Base-by-base conservation (phyloP, 257 asterid species). In the Cynanchum wilfordii region DNA sequence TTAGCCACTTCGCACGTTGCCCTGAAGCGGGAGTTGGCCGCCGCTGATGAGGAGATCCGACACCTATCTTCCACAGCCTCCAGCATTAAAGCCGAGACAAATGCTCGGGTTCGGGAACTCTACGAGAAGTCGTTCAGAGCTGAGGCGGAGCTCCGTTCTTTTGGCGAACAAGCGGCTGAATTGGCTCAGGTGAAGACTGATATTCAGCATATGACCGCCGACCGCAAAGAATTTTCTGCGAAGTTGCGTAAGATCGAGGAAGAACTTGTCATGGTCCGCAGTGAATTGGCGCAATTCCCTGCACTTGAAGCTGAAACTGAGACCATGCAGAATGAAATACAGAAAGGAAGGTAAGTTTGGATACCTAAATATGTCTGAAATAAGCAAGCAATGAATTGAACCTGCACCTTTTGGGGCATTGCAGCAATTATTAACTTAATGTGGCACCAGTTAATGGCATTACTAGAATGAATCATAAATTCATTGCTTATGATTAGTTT, bases 311-410 rank as follows among this genome's bases (percentile, higher is more conserved):
- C 79, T 13, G 96, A 89, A 67, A 81, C 86, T 70, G 92, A 83
- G 66, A 38, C 69, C 10, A 38, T 82, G 87, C 86, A 76, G n/a
- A 79, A 77, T 75, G 96, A 89, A 72, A 77, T 90, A 30, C 84
- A 84, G 55, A 81, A 82, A 79, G 98, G 98, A 89, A 93, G 98
- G 98, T 92, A 81, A 50, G 54, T 29, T 6, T 20, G n/a, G 12
- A 17, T n/a, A 66, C 33, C 7, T 11, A 10, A 3, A 40, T 19
- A 10, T 22, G 49, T 55, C 38, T 33, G 33, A 30, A 22, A 36
- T 33, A 16, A 55, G 29, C 20, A 30, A 16, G 47, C 68, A 63
- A 30, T 62, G 25, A 17, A 30, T 9, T 30, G 19, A 63, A 63
- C 49, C 6, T 16, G 9, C 27, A 19, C 49, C 50, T 64, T 36